Conservation (phyloP, 148 eudicot species). For the Rhododendron mucronatum region DNA sequence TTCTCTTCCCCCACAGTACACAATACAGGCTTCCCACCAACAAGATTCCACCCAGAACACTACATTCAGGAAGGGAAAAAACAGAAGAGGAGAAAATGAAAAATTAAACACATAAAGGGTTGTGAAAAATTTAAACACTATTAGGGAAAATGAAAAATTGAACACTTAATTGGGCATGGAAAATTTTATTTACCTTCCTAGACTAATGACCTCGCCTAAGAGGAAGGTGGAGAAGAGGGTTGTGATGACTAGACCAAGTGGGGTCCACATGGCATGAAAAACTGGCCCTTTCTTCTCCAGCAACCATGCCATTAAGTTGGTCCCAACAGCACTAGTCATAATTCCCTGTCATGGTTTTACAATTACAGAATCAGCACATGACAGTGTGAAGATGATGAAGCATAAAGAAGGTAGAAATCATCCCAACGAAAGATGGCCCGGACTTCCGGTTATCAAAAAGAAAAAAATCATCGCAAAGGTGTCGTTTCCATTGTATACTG, state of each 20-base stretch:
- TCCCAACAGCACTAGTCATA: background rate
- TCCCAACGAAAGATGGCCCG: background rate
- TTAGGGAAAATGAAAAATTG: no score
- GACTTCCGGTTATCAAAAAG: background rate
- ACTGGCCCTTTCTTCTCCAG: constrained; percentile 4
- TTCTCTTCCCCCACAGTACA: constrained; percentile 9
- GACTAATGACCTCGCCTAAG: background rate
- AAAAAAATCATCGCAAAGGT: no score
- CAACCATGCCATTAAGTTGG: constrained; percentile 1
- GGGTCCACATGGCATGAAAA: constrained; percentile 9
- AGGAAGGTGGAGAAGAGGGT: constrained; percentile 1
- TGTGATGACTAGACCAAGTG: background rate
- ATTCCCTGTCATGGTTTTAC: background rate
- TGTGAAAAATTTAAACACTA: no score
- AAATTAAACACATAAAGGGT: background rate
- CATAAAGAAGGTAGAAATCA: background rate
- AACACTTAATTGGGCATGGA: no score
- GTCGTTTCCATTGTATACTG: no score
- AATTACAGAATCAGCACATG: background rate
- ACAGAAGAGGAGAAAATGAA: background rate
- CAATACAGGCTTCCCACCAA: background rate
- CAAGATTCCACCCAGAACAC: background rate
- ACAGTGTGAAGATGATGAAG: background rate
- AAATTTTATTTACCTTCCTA: constrained; percentile 1
- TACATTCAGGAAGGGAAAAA: background rate